These are phyloP conservation scores for Samsoniella hepiali DNA, from an alignment of 2,329 filamentous ascomycete genomes.

Conservation along the genomic window DNA sequence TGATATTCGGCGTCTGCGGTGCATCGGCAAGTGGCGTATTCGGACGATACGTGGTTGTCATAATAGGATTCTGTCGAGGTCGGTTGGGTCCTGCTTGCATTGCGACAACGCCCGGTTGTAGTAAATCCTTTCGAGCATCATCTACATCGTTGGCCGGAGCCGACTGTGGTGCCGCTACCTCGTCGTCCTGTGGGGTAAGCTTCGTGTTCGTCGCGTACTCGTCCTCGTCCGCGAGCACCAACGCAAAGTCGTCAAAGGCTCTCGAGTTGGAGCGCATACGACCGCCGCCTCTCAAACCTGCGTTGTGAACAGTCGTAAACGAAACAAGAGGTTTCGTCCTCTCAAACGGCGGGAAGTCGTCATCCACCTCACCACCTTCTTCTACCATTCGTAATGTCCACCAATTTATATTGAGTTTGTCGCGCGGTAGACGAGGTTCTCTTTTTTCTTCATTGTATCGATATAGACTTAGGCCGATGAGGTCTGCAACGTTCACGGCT, in stretches of 20 bases:
- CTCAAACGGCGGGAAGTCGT: constrained; percentile 77
- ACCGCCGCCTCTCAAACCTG: constrained; percentile 63
- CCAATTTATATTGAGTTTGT: constrained; percentile 74
- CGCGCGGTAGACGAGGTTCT: constrained; percentile 60
- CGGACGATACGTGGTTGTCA: constrained; percentile 57
- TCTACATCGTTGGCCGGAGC: constrained; percentile 20
- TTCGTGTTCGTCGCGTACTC: constrained; percentile 68
- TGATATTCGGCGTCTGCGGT: constrained; percentile 46
- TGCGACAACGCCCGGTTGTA: constrained; percentile 31
- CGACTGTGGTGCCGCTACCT: constrained; percentile 38
- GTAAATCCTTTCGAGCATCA: constrained; percentile 26
- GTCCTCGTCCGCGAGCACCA: constrained; percentile 67
- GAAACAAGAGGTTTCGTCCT: constrained; percentile 70
- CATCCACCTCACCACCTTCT: constrained; percentile 79
- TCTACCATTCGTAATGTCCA: constrained; percentile 84
- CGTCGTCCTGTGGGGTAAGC: constrained; percentile 63
- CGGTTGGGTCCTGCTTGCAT: constrained; percentile 30
- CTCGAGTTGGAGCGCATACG: constrained; percentile 66
- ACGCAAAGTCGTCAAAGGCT: constrained; percentile 77
- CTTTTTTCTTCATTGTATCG: constrained; percentile 74
- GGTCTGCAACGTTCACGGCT: constrained; percentile 69
- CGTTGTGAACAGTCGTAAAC: constrained; percentile 80
- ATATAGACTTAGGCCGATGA: constrained; percentile 78
- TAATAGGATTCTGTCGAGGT: constrained; percentile 55
- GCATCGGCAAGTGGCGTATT: constrained; percentile 55